A percentile compares a stretch with the other conserved stretches of the same genome.
phyloP scores from a whole-genome alignment of 129 eudicot species.

The Centrapalus pauciflorus region DNA sequence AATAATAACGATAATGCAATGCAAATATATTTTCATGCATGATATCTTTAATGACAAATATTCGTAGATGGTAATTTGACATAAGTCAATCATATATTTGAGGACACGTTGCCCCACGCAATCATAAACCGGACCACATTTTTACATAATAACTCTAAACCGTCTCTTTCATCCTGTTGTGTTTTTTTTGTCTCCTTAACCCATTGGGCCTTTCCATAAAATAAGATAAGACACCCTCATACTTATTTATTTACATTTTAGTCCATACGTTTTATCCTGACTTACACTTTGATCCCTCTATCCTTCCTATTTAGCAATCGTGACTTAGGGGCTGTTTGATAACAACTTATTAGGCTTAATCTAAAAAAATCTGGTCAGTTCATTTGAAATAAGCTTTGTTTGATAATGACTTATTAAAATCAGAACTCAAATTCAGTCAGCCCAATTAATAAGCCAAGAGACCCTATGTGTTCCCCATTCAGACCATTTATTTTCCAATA shows the following conservation, averaged over 20 bases:
- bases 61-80: background rate
- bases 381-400: no score
- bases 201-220: background rate
- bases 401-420: no score
- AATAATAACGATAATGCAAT: no score
- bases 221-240: slow-evolving; percentile 14
- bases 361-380: no score
- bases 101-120: slow-evolving; percentile 29
- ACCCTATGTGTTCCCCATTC: no score
- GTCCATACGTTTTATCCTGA: slow-evolving; percentile 3
- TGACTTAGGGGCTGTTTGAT: no score
- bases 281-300: background rate
- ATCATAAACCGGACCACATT: slow-evolving; percentile 23
- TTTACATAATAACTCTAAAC: slow-evolving; percentile 16
- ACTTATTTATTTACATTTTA: slow-evolving; percentile 18
- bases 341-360: no score
- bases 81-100: background rate
- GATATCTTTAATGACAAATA: no score
- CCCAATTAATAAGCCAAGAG: no score
- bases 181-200: slow-evolving; percentile 27
- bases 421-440: no score
- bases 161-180: slow-evolving; percentile 31
- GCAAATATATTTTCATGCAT: no score
- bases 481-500: no score
- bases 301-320: background rate